A percentile compares a stretch with the other conserved stretches of the same genome.
Evolutionary conservation across 306 rosid species (phyloP).

Genomic region (Fagus sylvatica): DNA sequence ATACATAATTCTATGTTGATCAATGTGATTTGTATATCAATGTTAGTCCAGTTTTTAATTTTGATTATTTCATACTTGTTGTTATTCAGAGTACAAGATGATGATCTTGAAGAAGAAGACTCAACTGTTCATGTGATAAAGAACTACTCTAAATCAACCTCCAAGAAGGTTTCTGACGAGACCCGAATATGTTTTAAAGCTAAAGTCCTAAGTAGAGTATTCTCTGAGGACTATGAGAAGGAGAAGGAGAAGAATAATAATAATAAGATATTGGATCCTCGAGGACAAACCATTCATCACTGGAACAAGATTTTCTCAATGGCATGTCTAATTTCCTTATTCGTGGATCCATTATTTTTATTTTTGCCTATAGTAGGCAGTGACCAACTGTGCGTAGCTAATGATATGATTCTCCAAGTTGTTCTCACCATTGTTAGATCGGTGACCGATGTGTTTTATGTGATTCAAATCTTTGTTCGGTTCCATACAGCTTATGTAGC

Average conservation of each 20-base stretch:
- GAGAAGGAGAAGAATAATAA: too few relatives aligned
- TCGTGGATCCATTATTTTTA: conserved; percentile 59
- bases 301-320: conserved; percentile 59
- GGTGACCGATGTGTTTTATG: conserved; percentile 39
- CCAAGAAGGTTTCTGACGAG: too few relatives aligned
- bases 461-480: conserved; percentile 43
- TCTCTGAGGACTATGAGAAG: conserved; percentile 56
- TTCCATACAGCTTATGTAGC: conserved; percentile 60
- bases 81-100: conserved; percentile 37
- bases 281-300: conserved; percentile 42
- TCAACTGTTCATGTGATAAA: conserved; percentile 4
- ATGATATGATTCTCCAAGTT: conserved; percentile 36
- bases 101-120: conserved; percentile 43
- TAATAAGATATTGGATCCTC: conserved; percentile 51
- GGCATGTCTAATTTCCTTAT: conserved; percentile 48
- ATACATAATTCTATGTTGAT: too few relatives aligned
- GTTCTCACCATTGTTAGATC: conserved; percentile 45
- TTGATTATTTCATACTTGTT: neutral
- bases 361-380: conserved; percentile 42
- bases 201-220: conserved; percentile 45
- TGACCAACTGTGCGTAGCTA: conserved; percentile 46
- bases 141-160: too few relatives aligned
- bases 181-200: conserved; percentile 38
- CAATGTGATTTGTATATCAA: too few relatives aligned
- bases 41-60: neutral